Evolutionary conservation across 2,329 filamentous ascomycete genomes (phyloP), one percentile per base, ranked within the genome.

Genomic region (Colletotrichum abscissum): DNA sequence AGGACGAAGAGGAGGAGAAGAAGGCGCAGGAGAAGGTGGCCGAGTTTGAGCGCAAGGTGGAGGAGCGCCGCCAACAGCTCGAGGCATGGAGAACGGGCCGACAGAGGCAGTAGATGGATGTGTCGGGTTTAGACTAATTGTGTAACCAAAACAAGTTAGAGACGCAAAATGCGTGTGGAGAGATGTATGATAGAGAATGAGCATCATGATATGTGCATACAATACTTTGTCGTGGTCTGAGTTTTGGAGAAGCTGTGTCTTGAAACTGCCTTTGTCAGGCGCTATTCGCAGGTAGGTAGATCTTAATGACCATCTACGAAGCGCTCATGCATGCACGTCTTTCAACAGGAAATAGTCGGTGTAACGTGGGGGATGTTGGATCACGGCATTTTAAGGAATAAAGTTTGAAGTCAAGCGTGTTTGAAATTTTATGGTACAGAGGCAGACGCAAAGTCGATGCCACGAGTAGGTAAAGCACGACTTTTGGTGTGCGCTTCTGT

Each of bases 11-110:
- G 75, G 87, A 87, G 76, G 90, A 91, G 81, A 82, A 81, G 78
- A 87, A 86, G 81, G 81, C 85, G 22, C 79, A 86, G 42, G 87
- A 88, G 74, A 88, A 90, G 83, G 87, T 90, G 60, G 88, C 84
- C 55, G 89, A 88, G 80, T 88, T 91, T 77, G 90, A 92, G 85
- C 84, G 85, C 76, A 88, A 88, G 81, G 79, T 92, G 26, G 85
- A 86, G 77, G 88, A 88, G 81, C 83, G 86, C 76, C 83, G 83
- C 75, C 82, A 82, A 78, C 84, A 86, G 79, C 79, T 90, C 75
- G 81, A 85, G 78, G 83, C 84, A 74, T 88, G 87, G 86, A 80
- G 83, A 62, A 77, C 82, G 62, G 83, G 83, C 46, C 79, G 81
- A 49, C 42, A 49, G 60, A 76, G 79, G 75, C 73, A 64, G 63